These are phyloP conservation scores for Apiotrichum gracile DNA, from an alignment of 1,284 basidiomycete species.

Conservation along the genomic window DNA sequence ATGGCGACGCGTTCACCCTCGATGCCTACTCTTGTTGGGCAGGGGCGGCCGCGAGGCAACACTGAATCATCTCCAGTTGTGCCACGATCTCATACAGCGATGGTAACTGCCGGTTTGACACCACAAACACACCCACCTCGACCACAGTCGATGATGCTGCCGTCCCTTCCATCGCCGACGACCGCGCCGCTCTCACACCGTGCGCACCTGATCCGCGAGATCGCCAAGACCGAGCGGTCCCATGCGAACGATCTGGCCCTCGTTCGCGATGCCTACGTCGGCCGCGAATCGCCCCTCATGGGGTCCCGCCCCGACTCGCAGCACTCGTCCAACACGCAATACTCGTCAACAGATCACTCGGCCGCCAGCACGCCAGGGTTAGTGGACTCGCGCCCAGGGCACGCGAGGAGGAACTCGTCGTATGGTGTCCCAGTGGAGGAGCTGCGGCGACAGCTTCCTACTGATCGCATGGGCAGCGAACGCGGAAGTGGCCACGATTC, in stretches of 20 bases:
- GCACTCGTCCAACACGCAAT: constrained; percentile 12
- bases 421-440: constrained; percentile 10
- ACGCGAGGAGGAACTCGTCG: constrained; percentile 10
- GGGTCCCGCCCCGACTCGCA: constrained; percentile 26
- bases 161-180: constrained; percentile 6
- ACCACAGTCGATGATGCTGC: constrained; percentile 13
- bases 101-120: not conserved
- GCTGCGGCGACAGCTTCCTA: not conserved
- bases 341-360: constrained; percentile 3
- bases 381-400: constrained; percentile 1
- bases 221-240: constrained; percentile 74
- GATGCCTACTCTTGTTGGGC: not conserved
- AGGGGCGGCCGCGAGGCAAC: not conserved
- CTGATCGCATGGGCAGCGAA: not conserved
- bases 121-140: not conserved
- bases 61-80: constrained; percentile 1
- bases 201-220: constrained; percentile 73
- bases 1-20: not conserved
- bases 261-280: constrained; percentile 73
- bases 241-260: constrained; percentile 84
- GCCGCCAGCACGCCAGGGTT: constrained; percentile 2
- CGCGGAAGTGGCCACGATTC: constrained; percentile 8
- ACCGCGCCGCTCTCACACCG: constrained; percentile 57
- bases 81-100: constrained; percentile 8
- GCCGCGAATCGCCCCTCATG: constrained; percentile 5